These are phyloP conservation scores for Emmonsia crescens DNA, from an alignment of 2,329 filamentous ascomycete species.

Conservation along the genomic window DNA sequence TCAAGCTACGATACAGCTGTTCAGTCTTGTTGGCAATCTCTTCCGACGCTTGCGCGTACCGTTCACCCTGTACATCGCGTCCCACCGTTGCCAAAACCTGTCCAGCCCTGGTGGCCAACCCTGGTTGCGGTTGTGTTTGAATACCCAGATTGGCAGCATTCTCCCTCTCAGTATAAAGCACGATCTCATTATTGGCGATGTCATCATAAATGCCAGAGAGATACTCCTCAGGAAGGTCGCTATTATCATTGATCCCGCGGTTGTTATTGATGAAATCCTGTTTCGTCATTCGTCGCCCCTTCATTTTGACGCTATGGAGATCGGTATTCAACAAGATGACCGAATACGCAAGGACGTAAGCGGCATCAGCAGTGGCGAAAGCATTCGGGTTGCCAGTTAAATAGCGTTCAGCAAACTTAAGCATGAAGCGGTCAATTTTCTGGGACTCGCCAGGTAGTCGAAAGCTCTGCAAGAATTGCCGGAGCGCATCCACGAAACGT, in stretches of 20 bases:
- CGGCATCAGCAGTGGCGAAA: conserved; percentile 95
- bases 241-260: conserved; percentile 91
- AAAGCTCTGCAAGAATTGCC: conserved; percentile 89
- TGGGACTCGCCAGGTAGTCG: conserved; percentile 90
- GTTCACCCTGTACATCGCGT: conserved; percentile 81
- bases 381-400: conserved; percentile 91
- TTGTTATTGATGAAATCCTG: conserved; percentile 99
- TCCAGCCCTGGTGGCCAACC: conserved; percentile 71
- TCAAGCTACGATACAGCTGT: conserved; percentile 86
- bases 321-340: conserved; percentile 96
- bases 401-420: conserved; percentile 96
- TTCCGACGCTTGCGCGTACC: conserved; percentile 88
- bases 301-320: conserved; percentile 80
- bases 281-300: conserved; percentile 74
- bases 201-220: conserved; percentile 83
- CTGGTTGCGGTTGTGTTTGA: conserved; percentile 47
- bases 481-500: conserved; percentile 83
- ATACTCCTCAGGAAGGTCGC: conserved; percentile 87
- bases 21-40: conserved; percentile 74
- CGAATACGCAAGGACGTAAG: conserved; percentile 90
- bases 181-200: conserved; percentile 83
- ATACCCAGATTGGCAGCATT: conserved; percentile 70
- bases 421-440: conserved; percentile 98
- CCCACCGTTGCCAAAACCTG: conserved; percentile 87
- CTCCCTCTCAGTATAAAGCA: conserved; percentile 83